Base-by-base conservation (phyloP, 345 rosid species). In the Hypericum androsaemum region DNA sequence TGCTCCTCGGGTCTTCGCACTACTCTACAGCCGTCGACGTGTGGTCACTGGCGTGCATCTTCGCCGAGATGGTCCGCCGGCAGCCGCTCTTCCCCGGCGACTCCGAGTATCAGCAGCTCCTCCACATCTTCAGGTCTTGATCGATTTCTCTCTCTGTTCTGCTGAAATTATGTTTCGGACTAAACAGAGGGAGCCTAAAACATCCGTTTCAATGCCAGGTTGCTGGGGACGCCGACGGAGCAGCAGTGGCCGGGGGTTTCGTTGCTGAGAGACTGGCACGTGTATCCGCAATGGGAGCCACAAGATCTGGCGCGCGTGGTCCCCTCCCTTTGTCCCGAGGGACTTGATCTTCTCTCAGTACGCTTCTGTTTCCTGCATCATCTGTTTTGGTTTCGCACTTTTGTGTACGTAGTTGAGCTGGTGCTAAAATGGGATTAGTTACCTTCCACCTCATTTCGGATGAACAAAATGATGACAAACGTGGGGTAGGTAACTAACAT, bases 41-140 rank as follows among this genome's bases (percentile, higher is more conserved):
- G 68, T 90, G 98, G 98, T 90, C 98, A 12, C 96, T 90, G 28
- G 98, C 96, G 12, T 90, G 98, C 74, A 87, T 90, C 59, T 90
- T 87, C 3, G 95, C 87, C 36, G 95, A 90, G 68, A 87, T 90
- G 96, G 87, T 68, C 2, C 62, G 98, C 60, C 82, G 96, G 71
- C 98, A 90, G 63, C 95, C 96, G 35, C 60, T 84, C 17, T 90
- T 87, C 64, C 98, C 88, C 12, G 98, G 96, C 5, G 98, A 90
- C 62, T 87, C 98, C 0, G 95, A 84, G 68, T 87, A 80, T 50
- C 98, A 87, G 70, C 98, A 90, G 63, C 63, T 90, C 82, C 96
- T 90, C 52, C 96, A 87, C 58, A 84, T 87, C 52, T 90, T 90
- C 76, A 84, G 83, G 96, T 86, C 42, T 22, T 61, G 15, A 13